Evolutionary conservation across 2,329 filamentous ascomycete genomes (phyloP), one percentile per base, ranked within the genome.

Genomic region (Aspergillus latus): DNA sequence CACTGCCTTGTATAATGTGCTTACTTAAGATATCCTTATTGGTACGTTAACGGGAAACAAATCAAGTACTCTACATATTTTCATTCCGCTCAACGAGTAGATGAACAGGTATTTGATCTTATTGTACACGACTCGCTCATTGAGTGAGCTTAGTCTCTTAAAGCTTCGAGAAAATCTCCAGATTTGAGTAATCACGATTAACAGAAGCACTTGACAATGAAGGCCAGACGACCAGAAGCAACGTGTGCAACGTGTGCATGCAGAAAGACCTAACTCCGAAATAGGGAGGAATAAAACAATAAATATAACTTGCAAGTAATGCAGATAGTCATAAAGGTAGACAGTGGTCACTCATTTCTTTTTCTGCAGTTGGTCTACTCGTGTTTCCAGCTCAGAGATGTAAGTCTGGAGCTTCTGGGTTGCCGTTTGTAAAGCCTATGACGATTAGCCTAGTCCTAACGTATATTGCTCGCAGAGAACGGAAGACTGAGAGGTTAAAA

Each of bases 351-450:
- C 34, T 51, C 34, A 86, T 79, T 87, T 89, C 78, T 86, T 88
- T 78, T 85, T 88, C 69, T 86, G 82, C 68, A 85, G 67, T 59
- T 82, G 79, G 64, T 87, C 85, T 65, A 92, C 82, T 78, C 88
- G 92, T 67, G 89, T 84, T 78, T 97, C 93, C 62, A 97, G 78
- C 50, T 84, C 84, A 71, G 87, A 84, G 62, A 96, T 86, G 72
- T 97, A 95, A 61, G 84, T 84, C 76, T 91, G 91, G 73, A 97
- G 84, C 71, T 89, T 85, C 74, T 92, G 88, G 56, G 96, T 92
- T 48, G 92, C 90, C 49, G 86, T 83, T 83, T 97, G 92, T 48
- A 97, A 83, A 63, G 90, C 87, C 92, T 96, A 29, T 16, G 34
- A 54, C 11, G 34, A 34, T n/a, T 8, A 46, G 39, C 15, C 29